phyloP scores from a whole-genome alignment of 495 filamentous ascomycete genomes.

The Haplographium delicatum region DNA sequence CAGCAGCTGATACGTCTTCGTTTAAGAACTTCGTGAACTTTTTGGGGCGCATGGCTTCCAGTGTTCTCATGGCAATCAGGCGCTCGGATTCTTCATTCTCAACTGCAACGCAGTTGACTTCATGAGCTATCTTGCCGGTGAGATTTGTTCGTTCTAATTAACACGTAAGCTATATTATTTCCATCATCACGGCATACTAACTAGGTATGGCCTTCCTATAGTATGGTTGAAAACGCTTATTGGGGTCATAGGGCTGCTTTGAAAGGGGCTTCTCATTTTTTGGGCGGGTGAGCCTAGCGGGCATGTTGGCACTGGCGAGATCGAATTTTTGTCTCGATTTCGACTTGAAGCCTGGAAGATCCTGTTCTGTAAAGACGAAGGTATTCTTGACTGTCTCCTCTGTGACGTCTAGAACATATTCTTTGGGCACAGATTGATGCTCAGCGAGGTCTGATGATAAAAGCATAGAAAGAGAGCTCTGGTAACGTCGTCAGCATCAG shows the following conservation, averaged over 20 bases:
- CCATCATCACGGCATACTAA: slow-evolving; percentile 34
- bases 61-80: slow-evolving; percentile 54
- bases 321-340: slow-evolving; percentile 48
- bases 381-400: slow-evolving; percentile 66
- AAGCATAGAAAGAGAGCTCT: slow-evolving; percentile 44
- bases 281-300: slow-evolving; percentile 38
- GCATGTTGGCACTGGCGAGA: slow-evolving; percentile 43
- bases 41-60: slow-evolving; percentile 61
- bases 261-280: slow-evolving; percentile 30
- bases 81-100: slow-evolving; percentile 65
- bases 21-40: slow-evolving; percentile 45
- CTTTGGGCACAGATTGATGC: slow-evolving; percentile 67
- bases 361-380: slow-evolving; percentile 86
- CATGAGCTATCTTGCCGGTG: slow-evolving; percentile 65
- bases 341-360: slow-evolving; percentile 71
- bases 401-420: slow-evolving; percentile 71
- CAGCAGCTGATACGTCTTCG: slow-evolving; percentile 30
- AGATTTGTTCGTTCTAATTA: slow-evolving; percentile 66
- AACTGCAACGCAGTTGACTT: slow-evolving; percentile 71
- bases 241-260: slow-evolving; percentile 42
- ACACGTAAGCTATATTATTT: neutral
- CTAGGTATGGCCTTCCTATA: slow-evolving; percentile 78
- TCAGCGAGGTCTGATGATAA: slow-evolving; percentile 46
- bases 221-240: slow-evolving; percentile 61
- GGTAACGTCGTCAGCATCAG: slow-evolving; percentile 4